phyloP scores from a whole-genome alignment of 2,329 filamentous ascomycete genomes.

The Rhynchosporium agropyri region DNA sequence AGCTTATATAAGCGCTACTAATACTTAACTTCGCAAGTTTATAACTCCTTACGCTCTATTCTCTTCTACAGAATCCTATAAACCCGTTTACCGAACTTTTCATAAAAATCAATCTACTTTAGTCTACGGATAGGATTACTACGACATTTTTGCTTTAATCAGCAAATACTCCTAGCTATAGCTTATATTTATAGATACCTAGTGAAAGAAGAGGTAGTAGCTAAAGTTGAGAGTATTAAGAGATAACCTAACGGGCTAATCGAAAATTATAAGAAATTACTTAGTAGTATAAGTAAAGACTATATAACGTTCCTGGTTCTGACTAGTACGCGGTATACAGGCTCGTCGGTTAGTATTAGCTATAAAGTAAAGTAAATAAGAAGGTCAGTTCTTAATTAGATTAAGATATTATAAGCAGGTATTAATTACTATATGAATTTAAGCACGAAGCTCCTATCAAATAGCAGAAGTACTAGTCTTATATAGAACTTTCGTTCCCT shows the following conservation, averaged over 20 bases:
- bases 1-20: conserved; percentile 6
- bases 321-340: too few species aligned
- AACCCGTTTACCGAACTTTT: not conserved
- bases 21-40: not conserved
- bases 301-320: too few species aligned
- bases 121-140: not conserved
- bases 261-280: conserved; percentile 19
- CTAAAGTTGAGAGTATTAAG: conserved; percentile 21
- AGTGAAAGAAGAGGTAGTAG: conserved; percentile 13
- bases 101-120: not conserved
- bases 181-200: conserved; percentile 10
- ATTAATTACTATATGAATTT: too few species aligned
- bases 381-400: too few species aligned
- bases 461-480: too few species aligned
- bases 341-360: too few species aligned
- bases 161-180: conserved; percentile 2
- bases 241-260: conserved; percentile 10
- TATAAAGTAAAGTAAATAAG: too few species aligned
- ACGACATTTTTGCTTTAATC: conserved; percentile 3
- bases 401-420: too few species aligned
- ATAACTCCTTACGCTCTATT: not conserved
- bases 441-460: too few species aligned
- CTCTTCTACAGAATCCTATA: not conserved
- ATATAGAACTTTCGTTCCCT: too few species aligned
- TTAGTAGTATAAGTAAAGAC: conserved; percentile 10